Evolutionary conservation across 768 basidiomycete genomes (phyloP), one percentile per base, ranked within the genome.

Genomic region (Sistotremastrum suecicum): DNA sequence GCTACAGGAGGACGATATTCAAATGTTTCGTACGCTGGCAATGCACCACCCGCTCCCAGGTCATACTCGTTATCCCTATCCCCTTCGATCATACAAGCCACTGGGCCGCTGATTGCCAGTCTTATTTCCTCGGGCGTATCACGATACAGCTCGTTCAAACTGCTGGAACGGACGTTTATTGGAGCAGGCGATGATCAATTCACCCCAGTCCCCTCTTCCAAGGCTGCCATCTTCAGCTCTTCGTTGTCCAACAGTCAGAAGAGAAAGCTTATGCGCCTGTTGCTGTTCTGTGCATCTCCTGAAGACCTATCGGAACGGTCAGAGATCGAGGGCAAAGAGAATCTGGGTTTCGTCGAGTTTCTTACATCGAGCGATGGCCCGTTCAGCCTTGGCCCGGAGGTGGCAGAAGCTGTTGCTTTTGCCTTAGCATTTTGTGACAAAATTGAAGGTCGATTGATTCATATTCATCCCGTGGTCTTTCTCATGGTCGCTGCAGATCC

Each of bases 141-240:
- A 5, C 78, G 81, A 47, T 97, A 98, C 56, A 87, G 89, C n/a
- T 81, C 80, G 2, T 98, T 91, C 58, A 78, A 83, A 40, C 69
- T 95, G 3, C 66, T 98, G 12, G 86, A 82, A 50, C 74, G 72
- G 28, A 69, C 84, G 11, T 75, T 69, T 36, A 64, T 88, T 39
- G 80, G 77, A 54, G 62, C 66, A 20, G 64, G 71, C 2, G 4
- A 44, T 31, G 59, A 58, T 44, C 52, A 58, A 20, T 57, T 76
- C 44, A 74, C 74, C 53, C 71, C 62, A 42, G 92, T 97, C 0
- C 94, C 94, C 1, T 80, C 80, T 33, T 86, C 77, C 64, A 97
- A 95, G 60, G 91, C 91, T 60, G 84, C 87, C 48, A 74, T 98
- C 3, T 97, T 98, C 73, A 90, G 84, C 66, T 80, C 76, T 63